These are phyloP conservation scores for Microdochium paspali DNA, from an alignment of 2,329 filamentous ascomycete species.

Conservation along the genomic window DNA sequence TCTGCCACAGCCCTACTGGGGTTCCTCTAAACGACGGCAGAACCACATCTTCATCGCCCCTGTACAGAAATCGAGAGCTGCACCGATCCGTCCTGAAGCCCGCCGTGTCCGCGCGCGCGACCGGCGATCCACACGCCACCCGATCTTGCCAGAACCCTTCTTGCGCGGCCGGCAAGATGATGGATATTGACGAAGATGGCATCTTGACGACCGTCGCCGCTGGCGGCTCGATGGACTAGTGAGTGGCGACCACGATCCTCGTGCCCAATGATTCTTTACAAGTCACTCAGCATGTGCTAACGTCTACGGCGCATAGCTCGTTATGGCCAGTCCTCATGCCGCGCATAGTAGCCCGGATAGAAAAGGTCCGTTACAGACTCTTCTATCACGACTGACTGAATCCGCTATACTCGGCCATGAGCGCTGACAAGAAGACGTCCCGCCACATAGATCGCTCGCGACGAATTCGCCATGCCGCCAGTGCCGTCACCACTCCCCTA, in stretches of 20 bases:
- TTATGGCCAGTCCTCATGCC: slow-evolving; percentile 27
- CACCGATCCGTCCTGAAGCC: too few species aligned
- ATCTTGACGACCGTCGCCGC: slow-evolving; percentile 37
- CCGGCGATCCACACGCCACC: too few species aligned
- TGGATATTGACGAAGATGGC: slow-evolving; percentile 49
- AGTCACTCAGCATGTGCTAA: slow-evolving; percentile 10
- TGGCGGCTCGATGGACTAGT: slow-evolving; percentile 47
- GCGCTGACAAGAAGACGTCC: slow-evolving; percentile 1
- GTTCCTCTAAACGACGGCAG: too few species aligned
- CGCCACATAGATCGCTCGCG: slow-evolving; percentile 55
- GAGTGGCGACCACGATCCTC: slow-evolving; percentile 17
- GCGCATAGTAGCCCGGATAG: slow-evolving; percentile 24
- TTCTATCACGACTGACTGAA: slow-evolving; percentile 4
- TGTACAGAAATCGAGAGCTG: too few species aligned
- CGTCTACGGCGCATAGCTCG: slow-evolving; percentile 13
- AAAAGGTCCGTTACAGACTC: slow-evolving; percentile 48
- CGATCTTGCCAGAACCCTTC: too few species aligned
- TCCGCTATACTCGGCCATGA: not conserved
- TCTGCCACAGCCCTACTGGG: too few species aligned
- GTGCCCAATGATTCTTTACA: slow-evolving; percentile 1
- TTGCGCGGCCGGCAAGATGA: slow-evolving; percentile 19
- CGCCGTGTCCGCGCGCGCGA: too few species aligned
- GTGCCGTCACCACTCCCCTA: slow-evolving; percentile 19
- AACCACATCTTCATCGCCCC: too few species aligned
- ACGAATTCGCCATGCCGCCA: slow-evolving; percentile 51